Base-by-base conservation (phyloP, 306 rosid species). In the Cercis canadensis region DNA sequence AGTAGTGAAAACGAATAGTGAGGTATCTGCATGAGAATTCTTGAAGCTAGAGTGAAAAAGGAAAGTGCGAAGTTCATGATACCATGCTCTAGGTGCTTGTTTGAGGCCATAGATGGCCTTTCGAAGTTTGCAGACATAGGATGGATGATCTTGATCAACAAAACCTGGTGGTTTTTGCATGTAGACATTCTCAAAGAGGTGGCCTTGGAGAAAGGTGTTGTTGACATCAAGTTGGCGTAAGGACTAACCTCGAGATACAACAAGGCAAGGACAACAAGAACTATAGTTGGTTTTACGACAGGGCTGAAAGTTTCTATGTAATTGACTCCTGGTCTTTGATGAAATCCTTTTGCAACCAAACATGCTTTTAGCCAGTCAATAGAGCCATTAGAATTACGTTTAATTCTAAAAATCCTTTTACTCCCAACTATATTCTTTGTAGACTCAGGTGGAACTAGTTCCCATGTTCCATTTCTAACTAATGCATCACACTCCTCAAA, bases 21-120 rank as follows among this genome's bases (percentile, higher is more conserved):
- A 62, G 8, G 69, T 18, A 12, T 63, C 40, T 4, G 54, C 18
- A 7, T 18, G 2, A 1, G 39, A 63, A 21, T 11, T 43, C 4
- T 41, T 8, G 2, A 63, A 63, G 54, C 55, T 31, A 9, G 11
- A 43, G 14, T 5, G 4, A 11, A 63, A 9, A 9, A 43, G 21
- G 9, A 44, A 6, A 0, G 4, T 10, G 36, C 45, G 11, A 0
- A 44, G 54, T 12, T 43, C 0, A 11, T 18, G 10, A 7, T 40
- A 44, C 69, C 69, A 63, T 11, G 55, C 69, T 4, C 54, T 7
- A 8, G 41, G 69, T 1, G 39, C 55, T 6, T 63, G 40, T 13
- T 63, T 63, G 4, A 63, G 55, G 17, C 34, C 39, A 6, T 63
- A 63, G 11, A 62, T 1, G 11, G 53, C 40, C 4, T 64, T 45